Evolutionary conservation across 306 rosid genomes (phyloP).

Genomic region (Aeschynomene evenia): DNA sequence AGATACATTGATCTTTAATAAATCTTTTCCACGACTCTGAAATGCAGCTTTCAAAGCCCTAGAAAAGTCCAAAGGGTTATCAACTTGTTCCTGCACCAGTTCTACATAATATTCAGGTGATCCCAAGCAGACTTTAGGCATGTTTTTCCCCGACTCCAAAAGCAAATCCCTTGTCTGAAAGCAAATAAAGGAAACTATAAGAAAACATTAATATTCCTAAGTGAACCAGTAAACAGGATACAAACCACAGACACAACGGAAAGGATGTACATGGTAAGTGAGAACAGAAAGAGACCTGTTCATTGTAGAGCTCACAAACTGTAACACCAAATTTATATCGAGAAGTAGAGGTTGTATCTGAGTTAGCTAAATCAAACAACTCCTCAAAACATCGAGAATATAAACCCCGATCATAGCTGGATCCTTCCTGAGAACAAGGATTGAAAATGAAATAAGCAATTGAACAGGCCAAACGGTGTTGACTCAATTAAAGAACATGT

Average conservation of each 20-base stretch:
- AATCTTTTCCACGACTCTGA: slow-evolving; percentile 64
- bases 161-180: slow-evolving; percentile 82
- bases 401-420: slow-evolving; percentile 90
- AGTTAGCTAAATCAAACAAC: slow-evolving; percentile 83
- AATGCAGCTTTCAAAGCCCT: slow-evolving; percentile 67
- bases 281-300: slow-evolving; percentile 66
- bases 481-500: not conserved
- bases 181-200: slow-evolving; percentile 34
- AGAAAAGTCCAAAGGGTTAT: slow-evolving; percentile 85
- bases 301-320: slow-evolving; percentile 82
- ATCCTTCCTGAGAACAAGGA: slow-evolving; percentile 75
- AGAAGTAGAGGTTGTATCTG: slow-evolving; percentile 81
- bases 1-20: slow-evolving; percentile 71
- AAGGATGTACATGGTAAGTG: slow-evolving; percentile 10
- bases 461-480: slow-evolving; percentile 30
- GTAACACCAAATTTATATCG: slow-evolving; percentile 74
- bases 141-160: slow-evolving; percentile 53
- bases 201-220: slow-evolving; percentile 28
- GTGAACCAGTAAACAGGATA: slow-evolving; percentile 25
- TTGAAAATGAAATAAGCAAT: slow-evolving; percentile 26
- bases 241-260: slow-evolving; percentile 22
- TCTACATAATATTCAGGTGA: slow-evolving; percentile 61
- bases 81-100: slow-evolving; percentile 77
- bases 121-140: slow-evolving; percentile 62
- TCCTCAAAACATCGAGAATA: slow-evolving; percentile 94